Evolutionary conservation across 1,139 yeast species (phyloP).

Genomic region (Taphrina pruni): DNA sequence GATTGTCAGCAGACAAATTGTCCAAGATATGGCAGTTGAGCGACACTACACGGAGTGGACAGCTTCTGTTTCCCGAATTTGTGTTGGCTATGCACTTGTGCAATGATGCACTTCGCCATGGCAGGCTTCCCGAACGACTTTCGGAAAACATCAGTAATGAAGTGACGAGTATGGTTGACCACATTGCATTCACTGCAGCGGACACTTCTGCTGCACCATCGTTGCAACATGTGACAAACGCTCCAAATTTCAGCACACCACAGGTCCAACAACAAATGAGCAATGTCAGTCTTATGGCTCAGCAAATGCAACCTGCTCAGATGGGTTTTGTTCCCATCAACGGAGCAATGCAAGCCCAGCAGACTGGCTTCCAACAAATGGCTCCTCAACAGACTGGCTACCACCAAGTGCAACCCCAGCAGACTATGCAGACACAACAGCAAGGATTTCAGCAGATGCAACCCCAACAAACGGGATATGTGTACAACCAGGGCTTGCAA

Average conservation of each 20-base stretch:
- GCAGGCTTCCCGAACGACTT: slow-evolving; percentile 70
- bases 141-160: slow-evolving; percentile 80
- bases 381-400: slow-evolving; percentile 45
- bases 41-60: slow-evolving; percentile 85
- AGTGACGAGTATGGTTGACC: slow-evolving; percentile 84
- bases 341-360: slow-evolving; percentile 49
- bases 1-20: slow-evolving; percentile 72
- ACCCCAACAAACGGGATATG: slow-evolving; percentile 53
- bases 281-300: slow-evolving; percentile 35
- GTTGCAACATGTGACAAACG: slow-evolving; percentile 15
- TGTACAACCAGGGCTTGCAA: slow-evolving; percentile 50
- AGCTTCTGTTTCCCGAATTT: slow-evolving; percentile 88
- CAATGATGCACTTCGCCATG: slow-evolving; percentile 76
- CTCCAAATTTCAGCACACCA: slow-evolving; percentile 28
- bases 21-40: slow-evolving; percentile 86
- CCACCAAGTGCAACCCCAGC: slow-evolving; percentile 49
- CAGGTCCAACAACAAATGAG: slow-evolving; percentile 19
- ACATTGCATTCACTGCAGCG: slow-evolving; percentile 55
- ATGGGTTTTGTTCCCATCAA: slow-evolving; percentile 22
- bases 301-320: slow-evolving; percentile 28
- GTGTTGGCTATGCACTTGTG: slow-evolving; percentile 91
- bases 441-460: slow-evolving; percentile 55
- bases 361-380: slow-evolving; percentile 51
- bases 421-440: slow-evolving; percentile 50
- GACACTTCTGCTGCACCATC: slow-evolving; percentile 24